Evolutionary conservation across 2,329 filamentous ascomycete species (phyloP).

Genomic region (Colletotrichum sp.): DNA sequence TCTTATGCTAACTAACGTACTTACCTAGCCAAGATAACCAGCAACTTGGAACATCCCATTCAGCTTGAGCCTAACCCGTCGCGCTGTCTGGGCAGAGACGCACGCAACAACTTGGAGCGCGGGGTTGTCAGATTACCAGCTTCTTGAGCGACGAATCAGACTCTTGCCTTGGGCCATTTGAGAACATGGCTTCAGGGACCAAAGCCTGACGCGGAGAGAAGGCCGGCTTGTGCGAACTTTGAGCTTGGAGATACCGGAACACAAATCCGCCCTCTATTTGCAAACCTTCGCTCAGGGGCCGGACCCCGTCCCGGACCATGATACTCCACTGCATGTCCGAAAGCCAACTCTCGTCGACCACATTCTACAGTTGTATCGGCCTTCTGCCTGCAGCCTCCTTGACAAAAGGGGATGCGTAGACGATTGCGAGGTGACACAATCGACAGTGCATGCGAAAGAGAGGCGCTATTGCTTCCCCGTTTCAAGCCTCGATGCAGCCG

Average conservation of each 20-base stretch:
- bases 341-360: background rate
- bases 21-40: background rate
- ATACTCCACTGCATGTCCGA: background rate
- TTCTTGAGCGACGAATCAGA: background rate
- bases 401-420: background rate
- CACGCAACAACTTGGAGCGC: background rate
- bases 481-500: background rate
- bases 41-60: background rate
- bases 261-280: background rate
- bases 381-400: background rate
- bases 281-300: background rate
- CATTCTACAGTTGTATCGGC: background rate
- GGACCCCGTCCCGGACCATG: background rate
- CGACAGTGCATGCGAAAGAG: background rate
- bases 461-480: background rate
- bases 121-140: background rate
- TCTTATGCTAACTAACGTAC: background rate
- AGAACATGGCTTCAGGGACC: background rate
- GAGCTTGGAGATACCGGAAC: background rate
- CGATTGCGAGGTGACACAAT: background rate
- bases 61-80: background rate
- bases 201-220: background rate
- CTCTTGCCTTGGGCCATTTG: background rate
- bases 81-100: background rate
- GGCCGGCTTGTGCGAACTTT: background rate